Conservation (phyloP, 495 filamentous ascomycete species). For the Penicillium egyptiacum region DNA sequence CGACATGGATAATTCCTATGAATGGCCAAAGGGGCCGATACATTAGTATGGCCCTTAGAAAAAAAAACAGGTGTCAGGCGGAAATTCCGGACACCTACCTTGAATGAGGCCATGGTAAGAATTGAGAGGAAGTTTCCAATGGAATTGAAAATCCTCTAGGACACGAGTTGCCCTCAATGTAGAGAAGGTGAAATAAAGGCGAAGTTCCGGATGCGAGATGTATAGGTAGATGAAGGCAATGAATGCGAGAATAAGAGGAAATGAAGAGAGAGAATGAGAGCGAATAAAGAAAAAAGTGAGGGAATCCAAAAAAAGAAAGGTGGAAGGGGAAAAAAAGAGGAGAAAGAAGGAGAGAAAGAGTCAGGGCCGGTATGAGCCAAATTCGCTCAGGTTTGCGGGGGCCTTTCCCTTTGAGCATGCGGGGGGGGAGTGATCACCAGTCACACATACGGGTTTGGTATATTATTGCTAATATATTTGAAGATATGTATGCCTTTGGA, state of each 20-base stretch:
- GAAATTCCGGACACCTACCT: constrained; percentile 29
- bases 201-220: constrained; percentile 16
- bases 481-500: not conserved
- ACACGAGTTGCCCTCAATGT: constrained; percentile 28
- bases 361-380: constrained; percentile 31
- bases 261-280: constrained; percentile 16
- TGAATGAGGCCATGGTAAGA: constrained; percentile 49
- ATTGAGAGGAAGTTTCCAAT: constrained; percentile 34
- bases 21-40: constrained; percentile 18
- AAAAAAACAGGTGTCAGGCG: not conserved
- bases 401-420: constrained; percentile 37
- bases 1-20: constrained; percentile 48
- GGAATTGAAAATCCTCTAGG: constrained; percentile 36
- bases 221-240: constrained; percentile 12
- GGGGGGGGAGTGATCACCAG: constrained; percentile 26
- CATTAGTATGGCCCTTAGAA: constrained; percentile 14
- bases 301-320: constrained; percentile 25
- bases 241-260: constrained; percentile 11
- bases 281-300: constrained; percentile 10
- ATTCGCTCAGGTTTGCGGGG: constrained; percentile 38
- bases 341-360: constrained; percentile 26
- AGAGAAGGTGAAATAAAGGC: constrained; percentile 25
- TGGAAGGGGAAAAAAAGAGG: constrained; percentile 22
- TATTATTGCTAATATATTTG: not conserved
- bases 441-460: constrained; percentile 16